These are phyloP conservation scores for Candida glaebosa DNA, from an alignment of 805 yeast species.

Conservation along the genomic window DNA sequence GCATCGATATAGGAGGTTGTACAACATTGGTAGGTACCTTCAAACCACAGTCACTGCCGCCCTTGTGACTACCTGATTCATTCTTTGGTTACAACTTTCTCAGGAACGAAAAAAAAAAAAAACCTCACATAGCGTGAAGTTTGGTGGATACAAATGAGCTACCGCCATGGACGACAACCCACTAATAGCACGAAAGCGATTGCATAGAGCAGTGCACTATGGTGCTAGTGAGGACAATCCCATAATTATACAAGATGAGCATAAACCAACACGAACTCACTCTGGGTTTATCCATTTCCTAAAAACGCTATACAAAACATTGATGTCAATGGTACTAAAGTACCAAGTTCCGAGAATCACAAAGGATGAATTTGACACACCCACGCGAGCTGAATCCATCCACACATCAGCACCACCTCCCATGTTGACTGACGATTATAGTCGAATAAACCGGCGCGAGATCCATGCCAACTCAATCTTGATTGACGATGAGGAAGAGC, in stretches of 20 bases:
- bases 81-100: too few relatives aligned
- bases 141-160: not conserved
- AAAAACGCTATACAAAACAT: not conserved
- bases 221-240: not conserved
- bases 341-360: not conserved
- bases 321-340: not conserved
- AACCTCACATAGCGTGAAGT: too few relatives aligned
- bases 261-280: too few relatives aligned
- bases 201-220: not conserved
- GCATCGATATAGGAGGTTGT: too few relatives aligned
- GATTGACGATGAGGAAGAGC: conserved; percentile 5
- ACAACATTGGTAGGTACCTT: too few relatives aligned
- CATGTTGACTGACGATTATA: conserved; percentile 7
- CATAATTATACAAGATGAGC: not conserved
- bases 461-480: conserved; percentile 7
- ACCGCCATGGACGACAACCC: conserved; percentile 1
- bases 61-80: too few relatives aligned
- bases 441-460: not conserved
- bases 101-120: too few relatives aligned
- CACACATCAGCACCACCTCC: not conserved
- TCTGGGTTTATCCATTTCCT: not conserved
- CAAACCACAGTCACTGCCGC: too few relatives aligned
- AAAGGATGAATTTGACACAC: not conserved
- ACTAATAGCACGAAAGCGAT: not conserved
- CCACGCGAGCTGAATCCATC: not conserved